Percentiles rank a stretch among this genome's conserved stretches.
Conservation (phyloP, 2,329 filamentous ascomycete genomes). For the Nannizzia gypsea region DNA sequence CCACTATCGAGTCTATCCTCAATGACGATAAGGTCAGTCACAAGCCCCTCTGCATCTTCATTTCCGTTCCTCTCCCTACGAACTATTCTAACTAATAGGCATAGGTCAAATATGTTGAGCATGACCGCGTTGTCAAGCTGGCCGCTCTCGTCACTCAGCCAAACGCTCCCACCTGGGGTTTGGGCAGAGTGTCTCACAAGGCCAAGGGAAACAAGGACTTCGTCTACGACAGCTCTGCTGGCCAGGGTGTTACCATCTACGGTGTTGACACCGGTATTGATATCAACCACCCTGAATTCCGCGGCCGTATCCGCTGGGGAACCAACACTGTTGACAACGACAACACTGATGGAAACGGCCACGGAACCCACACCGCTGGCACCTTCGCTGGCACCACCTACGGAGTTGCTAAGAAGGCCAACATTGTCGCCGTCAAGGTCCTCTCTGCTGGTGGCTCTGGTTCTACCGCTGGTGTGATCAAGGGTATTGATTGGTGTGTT, state of each 20-base stretch:
- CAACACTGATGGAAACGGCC: conserved; percentile 21
- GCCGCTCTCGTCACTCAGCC: conserved; percentile 14
- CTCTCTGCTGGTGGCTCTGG: conserved; percentile 37
- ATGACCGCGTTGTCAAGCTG: conserved; percentile 9
- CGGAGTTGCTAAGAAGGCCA: conserved; percentile 30
- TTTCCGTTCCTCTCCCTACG: background rate
- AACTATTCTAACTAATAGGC: background rate
- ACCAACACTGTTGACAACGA: conserved; percentile 22
- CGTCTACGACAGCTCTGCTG: conserved; percentile 27
- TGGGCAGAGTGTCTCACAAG: conserved; percentile 25
- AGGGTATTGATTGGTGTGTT: conserved; percentile 36
- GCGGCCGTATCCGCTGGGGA: conserved; percentile 26
- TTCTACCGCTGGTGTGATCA: conserved; percentile 36
- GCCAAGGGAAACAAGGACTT: conserved; percentile 20
- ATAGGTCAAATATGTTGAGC: conserved; percentile 15
- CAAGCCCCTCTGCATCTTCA: background rate
- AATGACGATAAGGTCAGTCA: conserved; percentile 8
- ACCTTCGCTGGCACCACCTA: conserved; percentile 27
- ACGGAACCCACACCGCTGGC: conserved; percentile 32
- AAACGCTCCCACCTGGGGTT: conserved; percentile 25
- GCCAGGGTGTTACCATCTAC: conserved; percentile 27
- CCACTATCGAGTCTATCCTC: conserved; percentile 11
- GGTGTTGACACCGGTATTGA: conserved; percentile 32
- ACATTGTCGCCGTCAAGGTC: conserved; percentile 39
- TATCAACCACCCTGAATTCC: conserved; percentile 25